phyloP scores from a whole-genome alignment of 306 rosid genomes.

The Pyrus communis region DNA sequence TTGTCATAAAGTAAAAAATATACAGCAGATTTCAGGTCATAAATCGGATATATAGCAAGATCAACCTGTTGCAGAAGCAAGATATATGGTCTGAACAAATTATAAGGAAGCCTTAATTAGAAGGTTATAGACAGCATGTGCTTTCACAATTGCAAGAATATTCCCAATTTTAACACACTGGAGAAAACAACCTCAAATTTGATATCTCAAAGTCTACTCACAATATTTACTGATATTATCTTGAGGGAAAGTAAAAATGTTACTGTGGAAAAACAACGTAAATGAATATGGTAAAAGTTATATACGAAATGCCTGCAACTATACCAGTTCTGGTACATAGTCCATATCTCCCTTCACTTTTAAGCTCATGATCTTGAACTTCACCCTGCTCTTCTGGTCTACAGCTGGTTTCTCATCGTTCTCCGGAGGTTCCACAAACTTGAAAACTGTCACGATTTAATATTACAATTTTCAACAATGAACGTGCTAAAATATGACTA shows the following conservation, averaged over 20 bases:
- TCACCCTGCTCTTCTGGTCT: slow-evolving; percentile 76
- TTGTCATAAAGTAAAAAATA: not conserved
- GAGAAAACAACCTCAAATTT: not conserved
- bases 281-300: not conserved
- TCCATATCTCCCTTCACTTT: slow-evolving; percentile 80
- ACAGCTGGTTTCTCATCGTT: slow-evolving; percentile 50
- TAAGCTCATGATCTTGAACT: slow-evolving; percentile 92
- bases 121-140: not conserved
- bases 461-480: slow-evolving; percentile 11
- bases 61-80: not conserved
- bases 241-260: not conserved
- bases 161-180: not conserved
- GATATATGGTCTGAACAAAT: not conserved
- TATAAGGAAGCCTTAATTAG: not conserved
- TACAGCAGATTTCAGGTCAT: not conserved
- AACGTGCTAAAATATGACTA: slow-evolving; percentile 3
- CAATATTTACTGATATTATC: not conserved
- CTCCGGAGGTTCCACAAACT: slow-evolving; percentile 92
- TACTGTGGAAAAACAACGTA: not conserved
- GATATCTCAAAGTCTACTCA: no score
- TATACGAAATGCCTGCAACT: slow-evolving; percentile 1
- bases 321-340: slow-evolving; percentile 84
- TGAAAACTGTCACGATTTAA: slow-evolving; percentile 52
- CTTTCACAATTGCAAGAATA: not conserved
- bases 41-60: not conserved